Evolutionary conservation across 257 asterid genomes (phyloP).

Genomic region (Salvia rosmarinus): DNA sequence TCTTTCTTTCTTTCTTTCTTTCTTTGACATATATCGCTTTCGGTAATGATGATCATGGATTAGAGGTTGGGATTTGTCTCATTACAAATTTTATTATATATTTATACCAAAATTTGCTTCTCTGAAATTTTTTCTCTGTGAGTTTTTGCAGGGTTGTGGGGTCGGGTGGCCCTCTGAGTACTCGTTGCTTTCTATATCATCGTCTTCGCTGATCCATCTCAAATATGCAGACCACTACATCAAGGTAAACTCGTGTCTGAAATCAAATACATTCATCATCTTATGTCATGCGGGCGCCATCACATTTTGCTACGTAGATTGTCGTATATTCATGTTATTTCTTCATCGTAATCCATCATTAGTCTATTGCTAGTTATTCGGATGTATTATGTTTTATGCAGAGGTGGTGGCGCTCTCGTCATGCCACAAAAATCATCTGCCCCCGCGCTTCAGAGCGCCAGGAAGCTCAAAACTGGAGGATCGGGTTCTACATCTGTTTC

Average conservation of each 20-base stretch:
- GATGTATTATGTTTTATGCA: no score
- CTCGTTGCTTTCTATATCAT: slow-evolving; percentile 32
- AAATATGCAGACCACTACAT: slow-evolving; percentile 80
- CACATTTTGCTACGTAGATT: no score
- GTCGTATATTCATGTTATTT: no score
- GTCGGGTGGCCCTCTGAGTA: slow-evolving; percentile 57
- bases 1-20: slow-evolving; percentile 50
- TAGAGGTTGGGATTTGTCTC: slow-evolving; percentile 38
- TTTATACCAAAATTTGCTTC: slow-evolving; percentile 29
- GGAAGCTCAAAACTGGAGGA: slow-evolving; percentile 56
- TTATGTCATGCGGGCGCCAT: no score
- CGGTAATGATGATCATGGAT: slow-evolving; percentile 39
- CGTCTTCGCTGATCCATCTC: slow-evolving; percentile 28
- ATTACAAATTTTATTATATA: slow-evolving; percentile 29
- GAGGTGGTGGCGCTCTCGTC: no score
- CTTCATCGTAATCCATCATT: no score
- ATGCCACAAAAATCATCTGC: no score
- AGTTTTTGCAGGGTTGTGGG: slow-evolving; percentile 53
- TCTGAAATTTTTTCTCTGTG: slow-evolving; percentile 39
- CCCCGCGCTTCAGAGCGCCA: background rate
- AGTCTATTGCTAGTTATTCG: no score
- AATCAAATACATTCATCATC: background rate
- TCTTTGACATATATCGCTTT: slow-evolving; percentile 30
- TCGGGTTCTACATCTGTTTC: slow-evolving; percentile 49
- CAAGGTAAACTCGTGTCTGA: slow-evolving; percentile 55